Conservation (phyloP, 202 grass and related monocot genomes). For the Carex arenaria region DNA sequence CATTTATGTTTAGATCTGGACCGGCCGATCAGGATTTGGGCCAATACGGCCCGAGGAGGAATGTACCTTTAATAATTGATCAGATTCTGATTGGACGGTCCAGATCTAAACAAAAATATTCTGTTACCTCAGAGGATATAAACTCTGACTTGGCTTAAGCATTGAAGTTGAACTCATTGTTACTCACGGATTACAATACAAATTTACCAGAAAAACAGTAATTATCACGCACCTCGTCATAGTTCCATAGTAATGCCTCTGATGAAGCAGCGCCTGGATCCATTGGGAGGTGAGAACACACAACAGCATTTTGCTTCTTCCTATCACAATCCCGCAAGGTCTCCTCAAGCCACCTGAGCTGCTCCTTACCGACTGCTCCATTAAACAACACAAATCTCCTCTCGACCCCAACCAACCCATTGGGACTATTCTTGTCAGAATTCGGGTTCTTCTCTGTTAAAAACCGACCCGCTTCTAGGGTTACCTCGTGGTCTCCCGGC, state of each 20-base stretch:
- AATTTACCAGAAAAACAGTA: background rate
- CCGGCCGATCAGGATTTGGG: too few species aligned
- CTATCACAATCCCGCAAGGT: constrained; percentile 36
- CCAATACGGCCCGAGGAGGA: too few species aligned
- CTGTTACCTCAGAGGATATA: too few species aligned
- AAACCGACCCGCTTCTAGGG: constrained; percentile 35
- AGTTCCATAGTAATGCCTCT: constrained; percentile 76
- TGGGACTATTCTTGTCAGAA: constrained; percentile 69
- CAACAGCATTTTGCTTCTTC: constrained; percentile 46
- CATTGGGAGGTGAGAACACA: constrained; percentile 78
- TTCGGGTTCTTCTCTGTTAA: constrained; percentile 77
- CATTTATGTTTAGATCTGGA: too few species aligned
- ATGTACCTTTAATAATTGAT: too few species aligned
- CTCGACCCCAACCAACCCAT: constrained; percentile 44
- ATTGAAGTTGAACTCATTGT: background rate
- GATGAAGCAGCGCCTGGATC: constrained; percentile 49
- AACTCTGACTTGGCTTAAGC: background rate
- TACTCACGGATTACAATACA: background rate
- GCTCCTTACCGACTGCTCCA: constrained; percentile 61
- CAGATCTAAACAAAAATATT: too few species aligned
- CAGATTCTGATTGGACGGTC: too few species aligned
- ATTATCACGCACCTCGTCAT: constrained; percentile 40
- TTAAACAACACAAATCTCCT: constrained; percentile 78
- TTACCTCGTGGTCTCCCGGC: constrained; percentile 46
- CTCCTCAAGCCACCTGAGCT: constrained; percentile 64